Evolutionary conservation across 139 green algal species (phyloP).

Genomic region (Chlamydomonas incerta): DNA sequence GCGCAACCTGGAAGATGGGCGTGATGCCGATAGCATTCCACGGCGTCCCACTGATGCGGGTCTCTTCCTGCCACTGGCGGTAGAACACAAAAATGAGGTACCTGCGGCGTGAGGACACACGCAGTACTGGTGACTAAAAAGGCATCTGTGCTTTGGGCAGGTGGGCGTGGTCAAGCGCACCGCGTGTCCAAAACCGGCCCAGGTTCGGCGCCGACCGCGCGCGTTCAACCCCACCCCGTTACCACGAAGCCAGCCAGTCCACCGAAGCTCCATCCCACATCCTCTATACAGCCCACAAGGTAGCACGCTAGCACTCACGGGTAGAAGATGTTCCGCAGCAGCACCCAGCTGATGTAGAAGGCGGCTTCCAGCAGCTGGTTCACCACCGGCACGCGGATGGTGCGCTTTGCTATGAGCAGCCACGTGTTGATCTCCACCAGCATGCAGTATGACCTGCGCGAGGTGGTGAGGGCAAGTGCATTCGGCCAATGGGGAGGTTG

Average conservation of each 20-base stretch:
- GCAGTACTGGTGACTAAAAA: no score
- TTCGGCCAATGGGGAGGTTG: no score
- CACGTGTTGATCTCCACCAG: conserved; percentile 67
- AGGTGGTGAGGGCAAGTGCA: not conserved
- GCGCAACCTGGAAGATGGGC: conserved; percentile 53
- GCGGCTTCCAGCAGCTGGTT: conserved; percentile 34
- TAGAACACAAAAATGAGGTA: conserved; percentile 57
- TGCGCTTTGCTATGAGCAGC: conserved; percentile 69
- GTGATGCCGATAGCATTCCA: conserved; percentile 63
- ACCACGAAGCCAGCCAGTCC: no score
- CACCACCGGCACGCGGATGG: not conserved
- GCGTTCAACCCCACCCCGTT: no score
- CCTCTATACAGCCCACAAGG: not conserved
- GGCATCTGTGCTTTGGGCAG: no score
- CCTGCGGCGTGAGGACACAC: no score
- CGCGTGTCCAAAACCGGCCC: no score
- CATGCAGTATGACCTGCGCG: conserved; percentile 67
- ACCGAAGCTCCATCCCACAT: no score
- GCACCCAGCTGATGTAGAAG: conserved; percentile 68
- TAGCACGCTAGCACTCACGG: conserved; percentile 45
- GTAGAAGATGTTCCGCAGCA: conserved; percentile 67
- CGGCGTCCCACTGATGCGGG: conserved; percentile 32
- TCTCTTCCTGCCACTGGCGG: conserved; percentile 57
- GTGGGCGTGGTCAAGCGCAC: no score
- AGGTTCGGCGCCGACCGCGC: no score